A percentile compares a stretch with the other conserved stretches of the same genome.
Conservation (phyloP, 345 rosid species). For the Combretum micranthum region DNA sequence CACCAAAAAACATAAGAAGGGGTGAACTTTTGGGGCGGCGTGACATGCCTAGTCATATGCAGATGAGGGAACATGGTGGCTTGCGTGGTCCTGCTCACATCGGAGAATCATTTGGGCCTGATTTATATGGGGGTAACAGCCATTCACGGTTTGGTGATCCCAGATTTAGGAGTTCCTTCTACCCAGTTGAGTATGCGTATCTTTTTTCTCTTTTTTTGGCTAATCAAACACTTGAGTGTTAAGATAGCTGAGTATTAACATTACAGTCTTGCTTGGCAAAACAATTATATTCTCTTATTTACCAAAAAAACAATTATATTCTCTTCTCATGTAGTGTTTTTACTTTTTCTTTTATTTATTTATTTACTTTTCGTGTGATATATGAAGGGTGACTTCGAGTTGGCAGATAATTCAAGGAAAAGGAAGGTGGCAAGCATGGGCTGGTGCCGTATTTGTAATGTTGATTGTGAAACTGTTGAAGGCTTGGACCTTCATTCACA, state of each 20-base stretch:
- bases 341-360: neutral
- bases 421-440: constrained; percentile 45
- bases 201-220: constrained; percentile 1
- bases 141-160: constrained; percentile 46
- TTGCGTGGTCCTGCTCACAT: constrained; percentile 11
- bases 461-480: constrained; percentile 71
- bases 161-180: constrained; percentile 53
- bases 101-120: constrained; percentile 10
- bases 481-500: constrained; percentile 69
- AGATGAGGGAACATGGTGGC: constrained; percentile 35
- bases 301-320: neutral
- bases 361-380: neutral
- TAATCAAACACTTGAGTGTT: constrained; percentile 2
- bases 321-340: neutral
- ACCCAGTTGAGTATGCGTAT: constrained; percentile 39
- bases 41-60: constrained; percentile 29
- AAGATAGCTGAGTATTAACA: neutral
- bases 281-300: neutral
- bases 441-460: constrained; percentile 80
- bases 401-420: constrained; percentile 47
- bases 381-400: constrained; percentile 41
- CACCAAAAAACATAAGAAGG: constrained; percentile 35
- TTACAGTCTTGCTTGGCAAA: neutral
- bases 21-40: constrained; percentile 47
- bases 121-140: constrained; percentile 12